These are phyloP conservation scores for Diophrys appendiculata DNA, from an alignment of 73 alveolate species.

Conservation along the genomic window DNA sequence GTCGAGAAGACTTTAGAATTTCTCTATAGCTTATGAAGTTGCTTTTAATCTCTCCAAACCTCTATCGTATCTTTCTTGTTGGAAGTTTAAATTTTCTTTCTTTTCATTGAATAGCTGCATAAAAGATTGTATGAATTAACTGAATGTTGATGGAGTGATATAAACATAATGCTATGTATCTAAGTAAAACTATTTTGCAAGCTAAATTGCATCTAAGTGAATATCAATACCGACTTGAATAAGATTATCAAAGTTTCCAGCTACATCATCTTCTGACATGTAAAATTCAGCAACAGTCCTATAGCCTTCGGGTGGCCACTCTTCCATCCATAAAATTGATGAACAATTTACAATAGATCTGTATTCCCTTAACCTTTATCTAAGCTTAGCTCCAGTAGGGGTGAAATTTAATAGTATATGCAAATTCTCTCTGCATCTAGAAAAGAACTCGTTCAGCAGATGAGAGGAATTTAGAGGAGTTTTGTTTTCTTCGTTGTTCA, in stretches of 20 bases:
- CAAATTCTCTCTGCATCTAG: conserved; percentile 84
- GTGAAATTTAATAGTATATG: conserved; percentile 90
- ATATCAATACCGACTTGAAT: conserved; percentile 34
- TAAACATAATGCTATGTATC: conserved; percentile 67
- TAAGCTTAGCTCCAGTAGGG: conserved; percentile 95
- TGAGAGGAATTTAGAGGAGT: conserved; percentile 21
- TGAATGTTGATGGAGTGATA: conserved; percentile 81
- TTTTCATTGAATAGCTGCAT: conserved; percentile 77
- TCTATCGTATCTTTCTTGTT: conserved; percentile 73
- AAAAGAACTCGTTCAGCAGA: conserved; percentile 49
- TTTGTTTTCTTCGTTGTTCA: conserved; percentile 25
- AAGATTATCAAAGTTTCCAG: conserved; percentile 46
- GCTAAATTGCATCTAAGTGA: conserved; percentile 12
- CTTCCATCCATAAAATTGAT: conserved; percentile 93
- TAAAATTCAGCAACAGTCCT: conserved; percentile 90
- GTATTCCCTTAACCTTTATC: conserved; percentile 90
- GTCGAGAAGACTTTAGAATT: conserved; percentile 69
- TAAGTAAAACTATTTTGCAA: conserved; percentile 22
- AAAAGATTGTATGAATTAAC: conserved; percentile 84
- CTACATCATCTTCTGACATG: conserved; percentile 41
- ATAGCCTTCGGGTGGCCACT: conserved; percentile 97
- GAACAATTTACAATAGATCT: conserved; percentile 95
- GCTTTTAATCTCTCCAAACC: conserved; percentile 82
- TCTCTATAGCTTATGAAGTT: conserved; percentile 79
- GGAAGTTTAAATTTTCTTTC: conserved; percentile 74